phyloP scores from a whole-genome alignment of 108 stramenopile genomes.

The Asterionellopsis glacialis region DNA sequence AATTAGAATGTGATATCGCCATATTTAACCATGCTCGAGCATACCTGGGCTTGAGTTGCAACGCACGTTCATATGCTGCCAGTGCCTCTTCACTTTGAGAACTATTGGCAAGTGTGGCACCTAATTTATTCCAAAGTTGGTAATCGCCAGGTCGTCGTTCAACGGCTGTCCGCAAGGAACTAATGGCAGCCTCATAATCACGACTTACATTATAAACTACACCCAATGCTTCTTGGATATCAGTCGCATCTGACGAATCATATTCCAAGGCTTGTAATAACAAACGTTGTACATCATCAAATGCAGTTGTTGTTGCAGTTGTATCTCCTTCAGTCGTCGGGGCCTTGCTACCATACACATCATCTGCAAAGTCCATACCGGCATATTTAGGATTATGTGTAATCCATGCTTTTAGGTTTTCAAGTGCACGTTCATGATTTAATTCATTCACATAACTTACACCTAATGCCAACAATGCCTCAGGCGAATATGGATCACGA shows the following conservation, averaged over 20 bases:
- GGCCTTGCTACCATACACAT: slow-evolving; percentile 51
- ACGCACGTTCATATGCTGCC: slow-evolving; percentile 69
- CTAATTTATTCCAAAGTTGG: slow-evolving; percentile 90
- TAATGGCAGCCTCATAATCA: slow-evolving; percentile 84
- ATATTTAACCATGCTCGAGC: slow-evolving; percentile 96
- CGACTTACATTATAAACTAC: slow-evolving; percentile 90
- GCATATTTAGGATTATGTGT: slow-evolving; percentile 93
- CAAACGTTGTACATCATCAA: slow-evolving; percentile 85
- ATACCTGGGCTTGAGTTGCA: slow-evolving; percentile 89
- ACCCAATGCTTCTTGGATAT: slow-evolving; percentile 86
- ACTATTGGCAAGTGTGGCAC: slow-evolving; percentile 94
- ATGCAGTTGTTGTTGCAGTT: slow-evolving; percentile 48
- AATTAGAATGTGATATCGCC: slow-evolving; percentile 90
- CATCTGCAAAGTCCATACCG: slow-evolving; percentile 60
- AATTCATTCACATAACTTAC: slow-evolving; percentile 94
- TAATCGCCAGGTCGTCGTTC: slow-evolving; percentile 72
- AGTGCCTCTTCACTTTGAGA: slow-evolving; percentile 84
- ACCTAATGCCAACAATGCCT: slow-evolving; percentile 83
- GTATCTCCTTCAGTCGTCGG: slow-evolving; percentile 6
- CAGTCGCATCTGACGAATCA: slow-evolving; percentile 58
- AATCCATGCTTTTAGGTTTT: slow-evolving; percentile 87
- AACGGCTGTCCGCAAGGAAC: slow-evolving; percentile 70
- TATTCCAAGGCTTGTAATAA: slow-evolving; percentile 70
- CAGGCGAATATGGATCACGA: slow-evolving; percentile 82
- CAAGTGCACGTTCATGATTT: slow-evolving; percentile 73